phyloP scores from a whole-genome alignment of 2,329 filamentous ascomycete genomes.

The Aspergillus fumigatiaffinis region DNA sequence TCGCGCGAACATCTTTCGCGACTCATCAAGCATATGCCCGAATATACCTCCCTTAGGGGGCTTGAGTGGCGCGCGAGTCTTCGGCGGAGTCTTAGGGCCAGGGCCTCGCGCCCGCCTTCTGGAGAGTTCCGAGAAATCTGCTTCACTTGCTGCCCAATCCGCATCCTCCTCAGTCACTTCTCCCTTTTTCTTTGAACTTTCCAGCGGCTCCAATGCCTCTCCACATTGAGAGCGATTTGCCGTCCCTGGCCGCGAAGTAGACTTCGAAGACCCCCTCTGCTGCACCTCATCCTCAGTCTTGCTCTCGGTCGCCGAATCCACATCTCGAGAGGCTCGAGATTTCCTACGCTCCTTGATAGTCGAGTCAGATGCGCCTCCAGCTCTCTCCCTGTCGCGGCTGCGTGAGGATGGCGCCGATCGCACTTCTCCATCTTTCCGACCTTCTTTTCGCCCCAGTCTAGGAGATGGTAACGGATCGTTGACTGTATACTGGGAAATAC shows the following conservation, averaged over 20 bases:
- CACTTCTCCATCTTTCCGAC: conserved; percentile 21
- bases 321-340: conserved; percentile 17
- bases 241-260: conserved; percentile 18
- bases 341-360: conserved; percentile 23
- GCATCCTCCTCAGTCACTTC: conserved; percentile 26
- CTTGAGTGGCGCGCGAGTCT: conserved; percentile 20
- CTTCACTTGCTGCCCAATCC: conserved; percentile 37
- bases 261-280: conserved; percentile 16
- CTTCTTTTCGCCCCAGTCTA: conserved; percentile 24
- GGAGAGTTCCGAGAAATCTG: conserved; percentile 38
- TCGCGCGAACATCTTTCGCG: conserved; percentile 44
- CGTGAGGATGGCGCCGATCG: conserved; percentile 21
- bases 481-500: conserved; percentile 39
- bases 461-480: conserved; percentile 26
- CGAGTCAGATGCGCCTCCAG: conserved; percentile 21
- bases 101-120: conserved; percentile 31
- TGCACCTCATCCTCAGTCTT: conserved; percentile 14
- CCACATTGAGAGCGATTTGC: conserved; percentile 21
- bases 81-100: conserved; percentile 7
- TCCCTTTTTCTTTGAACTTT: conserved; percentile 23
- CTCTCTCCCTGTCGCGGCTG: conserved; percentile 25
- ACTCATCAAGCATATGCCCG: conserved; percentile 42
- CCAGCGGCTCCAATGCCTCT: conserved; percentile 19
- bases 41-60: conserved; percentile 41
- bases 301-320: conserved; percentile 19